Evolutionary conservation across 495 filamentous ascomycete species (phyloP).

Genomic region (Tuber borchii): DNA sequence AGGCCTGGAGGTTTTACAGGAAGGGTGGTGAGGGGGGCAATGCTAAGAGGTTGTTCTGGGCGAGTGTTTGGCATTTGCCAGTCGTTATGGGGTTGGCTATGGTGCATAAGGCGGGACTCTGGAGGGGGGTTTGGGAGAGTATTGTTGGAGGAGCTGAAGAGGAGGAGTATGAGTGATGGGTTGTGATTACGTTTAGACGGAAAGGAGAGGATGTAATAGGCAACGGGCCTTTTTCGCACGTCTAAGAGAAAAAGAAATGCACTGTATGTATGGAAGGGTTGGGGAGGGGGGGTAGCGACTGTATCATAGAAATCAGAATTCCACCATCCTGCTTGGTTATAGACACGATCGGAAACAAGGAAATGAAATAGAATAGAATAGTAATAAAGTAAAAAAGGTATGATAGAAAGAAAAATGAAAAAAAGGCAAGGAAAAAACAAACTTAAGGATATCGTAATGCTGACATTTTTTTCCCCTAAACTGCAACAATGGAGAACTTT

Average conservation of each 20-base stretch:
- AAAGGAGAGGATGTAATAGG: not conserved
- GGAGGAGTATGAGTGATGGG: conserved; percentile 45
- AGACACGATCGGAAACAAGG: not conserved
- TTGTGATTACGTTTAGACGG: not conserved
- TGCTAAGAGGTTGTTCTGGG: conserved; percentile 88
- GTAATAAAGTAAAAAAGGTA: not conserved
- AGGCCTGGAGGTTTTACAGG: conserved; percentile 77
- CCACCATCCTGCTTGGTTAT: not conserved
- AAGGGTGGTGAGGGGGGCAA: conserved; percentile 69
- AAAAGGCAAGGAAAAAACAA: not conserved
- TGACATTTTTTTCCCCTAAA: not conserved
- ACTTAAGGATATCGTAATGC: not conserved
- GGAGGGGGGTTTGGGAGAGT: conserved; percentile 67
- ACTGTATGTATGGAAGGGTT: not conserved
- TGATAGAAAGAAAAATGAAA: not conserved
- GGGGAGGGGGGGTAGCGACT: not conserved
- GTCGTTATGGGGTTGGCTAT: conserved; percentile 86
- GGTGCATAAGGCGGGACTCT: conserved; percentile 89
- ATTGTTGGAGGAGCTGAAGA: conserved; percentile 44
- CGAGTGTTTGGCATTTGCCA: conserved; percentile 93
- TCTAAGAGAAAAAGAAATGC: not conserved
- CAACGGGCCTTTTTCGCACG: not conserved
- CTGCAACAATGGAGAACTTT: not conserved
- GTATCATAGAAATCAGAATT: not conserved
- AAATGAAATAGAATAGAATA: not conserved